Evolutionary conservation across 2,329 filamentous ascomycete genomes (phyloP).

Genomic region (Exophiala sp.): DNA sequence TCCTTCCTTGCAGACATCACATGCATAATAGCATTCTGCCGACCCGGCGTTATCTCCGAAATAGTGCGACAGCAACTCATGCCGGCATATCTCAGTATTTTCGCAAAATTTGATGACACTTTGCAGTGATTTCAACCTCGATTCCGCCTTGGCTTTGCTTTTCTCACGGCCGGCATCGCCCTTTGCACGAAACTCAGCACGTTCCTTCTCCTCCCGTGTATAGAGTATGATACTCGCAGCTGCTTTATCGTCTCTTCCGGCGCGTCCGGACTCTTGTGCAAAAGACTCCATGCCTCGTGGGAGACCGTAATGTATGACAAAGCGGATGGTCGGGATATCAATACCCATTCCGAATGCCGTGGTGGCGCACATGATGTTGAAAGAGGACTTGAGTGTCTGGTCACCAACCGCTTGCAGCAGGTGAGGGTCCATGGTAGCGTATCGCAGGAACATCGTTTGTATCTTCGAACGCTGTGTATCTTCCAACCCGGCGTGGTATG

Average conservation of each 20-base stretch:
- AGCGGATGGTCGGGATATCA: conserved; percentile 90
- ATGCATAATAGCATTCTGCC: conserved; percentile 64
- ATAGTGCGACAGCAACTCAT: conserved; percentile 70
- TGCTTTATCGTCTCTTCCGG: conserved; percentile 84
- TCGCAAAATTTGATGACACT: conserved; percentile 80
- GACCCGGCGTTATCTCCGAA: conserved; percentile 55
- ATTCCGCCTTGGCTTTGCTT: conserved; percentile 41
- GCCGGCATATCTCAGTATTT: conserved; percentile 67
- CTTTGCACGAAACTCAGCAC: conserved; percentile 33
- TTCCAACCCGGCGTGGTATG: conserved; percentile 61
- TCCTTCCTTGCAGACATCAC: conserved; percentile 73
- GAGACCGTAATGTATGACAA: conserved; percentile 91
- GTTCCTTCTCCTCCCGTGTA: conserved; percentile 78
- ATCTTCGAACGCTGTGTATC: conserved; percentile 65
- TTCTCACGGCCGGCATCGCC: conserved; percentile 27
- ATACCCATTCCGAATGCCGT: conserved; percentile 98
- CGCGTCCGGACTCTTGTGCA: conserved; percentile 91
- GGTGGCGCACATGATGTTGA: conserved; percentile 90
- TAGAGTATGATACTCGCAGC: conserved; percentile 88
- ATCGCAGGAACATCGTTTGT: conserved; percentile 30
- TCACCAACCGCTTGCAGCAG: conserved; percentile 16
- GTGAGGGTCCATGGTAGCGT: conserved; percentile 24
- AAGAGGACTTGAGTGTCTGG: conserved; percentile 49
- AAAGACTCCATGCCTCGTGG: conserved; percentile 94
- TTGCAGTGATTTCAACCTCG: conserved; percentile 61